phyloP scores from a whole-genome alignment of 371 early-diverging fungal species.

The Syncephalastrum contaminatum region DNA sequence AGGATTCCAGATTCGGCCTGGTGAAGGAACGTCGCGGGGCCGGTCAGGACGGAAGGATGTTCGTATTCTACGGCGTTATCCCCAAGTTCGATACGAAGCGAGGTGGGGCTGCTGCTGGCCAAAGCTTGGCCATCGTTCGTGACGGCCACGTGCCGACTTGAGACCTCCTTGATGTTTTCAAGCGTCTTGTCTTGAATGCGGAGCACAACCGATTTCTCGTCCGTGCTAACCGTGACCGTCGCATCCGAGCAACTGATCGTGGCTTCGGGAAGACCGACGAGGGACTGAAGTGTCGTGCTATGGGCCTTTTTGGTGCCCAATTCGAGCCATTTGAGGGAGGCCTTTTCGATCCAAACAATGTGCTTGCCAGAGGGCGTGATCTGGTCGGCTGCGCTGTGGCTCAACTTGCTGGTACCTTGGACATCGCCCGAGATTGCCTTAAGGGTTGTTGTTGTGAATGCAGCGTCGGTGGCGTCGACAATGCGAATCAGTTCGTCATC shows the following conservation, averaged over 20 bases:
- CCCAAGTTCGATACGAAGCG: too few relatives aligned
- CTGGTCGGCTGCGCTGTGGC: slow-evolving; percentile 9
- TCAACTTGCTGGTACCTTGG: neutral
- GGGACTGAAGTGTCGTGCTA: slow-evolving; percentile 13
- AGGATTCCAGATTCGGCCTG: slow-evolving; percentile 17
- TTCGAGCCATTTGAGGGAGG: slow-evolving; percentile 32
- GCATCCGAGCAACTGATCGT: too few relatives aligned
- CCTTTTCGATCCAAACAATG: slow-evolving; percentile 39
- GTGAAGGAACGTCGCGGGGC: too few relatives aligned
- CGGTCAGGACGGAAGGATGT: too few relatives aligned
- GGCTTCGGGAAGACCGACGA: slow-evolving; percentile 10
- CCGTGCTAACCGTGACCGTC: too few relatives aligned
- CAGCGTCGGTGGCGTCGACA: slow-evolving; percentile 20
- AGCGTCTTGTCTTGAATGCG: too few relatives aligned
- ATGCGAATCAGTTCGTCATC: slow-evolving; percentile 3
- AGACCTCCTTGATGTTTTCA: too few relatives aligned
- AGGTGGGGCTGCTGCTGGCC: slow-evolving; percentile 18
- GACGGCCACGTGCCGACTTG: too few relatives aligned
- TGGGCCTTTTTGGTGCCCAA: slow-evolving; percentile 28
- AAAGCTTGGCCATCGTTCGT: neutral
- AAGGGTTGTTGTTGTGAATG: slow-evolving; percentile 3
- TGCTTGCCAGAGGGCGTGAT: slow-evolving; percentile 20
- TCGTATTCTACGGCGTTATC: too few relatives aligned
- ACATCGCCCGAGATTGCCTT: slow-evolving; percentile 1
- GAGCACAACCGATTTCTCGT: too few relatives aligned